These are phyloP conservation scores for Agrostemma githago DNA, from an alignment of 148 eudicot genomes.

Conservation along the genomic window DNA sequence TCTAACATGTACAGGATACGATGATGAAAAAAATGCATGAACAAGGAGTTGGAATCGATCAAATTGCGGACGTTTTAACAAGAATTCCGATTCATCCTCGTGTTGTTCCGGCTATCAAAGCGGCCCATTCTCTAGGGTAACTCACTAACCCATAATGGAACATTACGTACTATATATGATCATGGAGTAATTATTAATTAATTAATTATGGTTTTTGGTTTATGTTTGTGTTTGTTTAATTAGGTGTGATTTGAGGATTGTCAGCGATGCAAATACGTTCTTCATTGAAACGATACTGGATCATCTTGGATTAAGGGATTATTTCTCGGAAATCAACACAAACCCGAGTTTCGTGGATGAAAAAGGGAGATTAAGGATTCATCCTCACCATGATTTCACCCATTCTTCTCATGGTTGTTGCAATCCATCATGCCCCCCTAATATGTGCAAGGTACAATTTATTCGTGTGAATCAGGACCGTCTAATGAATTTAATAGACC, in stretches of 20 bases:
- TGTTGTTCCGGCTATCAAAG: slow-evolving; percentile 49
- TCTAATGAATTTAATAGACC: no score
- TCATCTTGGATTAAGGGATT: slow-evolving; percentile 50
- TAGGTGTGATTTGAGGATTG: slow-evolving; percentile 75
- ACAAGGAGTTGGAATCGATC: slow-evolving; percentile 49
- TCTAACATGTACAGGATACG: slow-evolving; percentile 38
- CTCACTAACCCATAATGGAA: slow-evolving; percentile 6
- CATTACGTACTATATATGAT: no score
- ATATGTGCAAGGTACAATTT: slow-evolving; percentile 70
- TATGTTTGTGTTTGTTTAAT: not conserved
- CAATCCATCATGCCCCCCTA: slow-evolving; percentile 61
- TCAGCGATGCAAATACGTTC: slow-evolving; percentile 72
- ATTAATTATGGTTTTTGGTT: not conserved
- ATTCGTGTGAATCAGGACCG: no score
- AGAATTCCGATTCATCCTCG: slow-evolving; percentile 60
- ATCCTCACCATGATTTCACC: slow-evolving; percentile 51
- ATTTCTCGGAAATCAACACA: slow-evolving; percentile 61
- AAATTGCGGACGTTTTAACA: slow-evolving; percentile 48
- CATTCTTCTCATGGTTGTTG: slow-evolving; percentile 49
- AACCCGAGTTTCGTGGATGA: slow-evolving; percentile 54
- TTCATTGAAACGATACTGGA: slow-evolving; percentile 59
- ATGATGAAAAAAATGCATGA: slow-evolving; percentile 71
- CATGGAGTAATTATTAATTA: no score
- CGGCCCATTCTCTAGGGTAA: slow-evolving; percentile 71
- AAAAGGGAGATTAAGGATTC: slow-evolving; percentile 53